These are phyloP conservation scores for Aspergillus sp. DNA, from an alignment of 2,329 filamentous ascomycete species.

Conservation along the genomic window DNA sequence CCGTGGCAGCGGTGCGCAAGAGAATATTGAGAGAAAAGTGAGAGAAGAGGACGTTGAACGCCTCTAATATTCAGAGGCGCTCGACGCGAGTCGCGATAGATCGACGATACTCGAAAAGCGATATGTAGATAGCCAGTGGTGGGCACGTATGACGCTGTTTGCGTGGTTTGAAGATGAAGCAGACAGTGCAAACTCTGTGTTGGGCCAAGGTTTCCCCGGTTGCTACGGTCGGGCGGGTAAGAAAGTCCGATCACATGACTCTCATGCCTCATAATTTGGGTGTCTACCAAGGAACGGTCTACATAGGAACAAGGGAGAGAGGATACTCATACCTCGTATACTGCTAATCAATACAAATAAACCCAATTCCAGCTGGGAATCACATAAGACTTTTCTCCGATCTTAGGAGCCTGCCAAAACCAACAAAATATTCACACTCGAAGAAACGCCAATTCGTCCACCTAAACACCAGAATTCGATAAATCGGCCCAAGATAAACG, in stretches of 20 bases:
- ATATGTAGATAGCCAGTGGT: constrained; percentile 17
- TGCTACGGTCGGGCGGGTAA: not conserved
- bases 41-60: not conserved
- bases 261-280: too few relatives aligned
- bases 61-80: not conserved
- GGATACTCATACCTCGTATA: too few relatives aligned
- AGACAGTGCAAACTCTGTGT: constrained; percentile 38
- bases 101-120: not conserved
- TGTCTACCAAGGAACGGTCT: too few relatives aligned
- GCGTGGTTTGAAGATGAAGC: constrained; percentile 33
- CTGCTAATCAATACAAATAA: not conserved
- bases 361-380: not conserved
- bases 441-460: not conserved
- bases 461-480: too few relatives aligned
- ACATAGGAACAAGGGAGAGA: too few relatives aligned
- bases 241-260: constrained; percentile 1
- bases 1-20: too few relatives aligned
- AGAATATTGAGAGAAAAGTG: not conserved
- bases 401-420: not conserved
- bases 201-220: constrained; percentile 7
- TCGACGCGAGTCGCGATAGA: not conserved
- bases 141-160: constrained; percentile 27
- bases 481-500: not conserved
- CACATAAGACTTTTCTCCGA: not conserved
- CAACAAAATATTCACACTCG: not conserved